phyloP scores from a whole-genome alignment of 192 early-diverging fungal species.

The Linnemannia zychae region DNA sequence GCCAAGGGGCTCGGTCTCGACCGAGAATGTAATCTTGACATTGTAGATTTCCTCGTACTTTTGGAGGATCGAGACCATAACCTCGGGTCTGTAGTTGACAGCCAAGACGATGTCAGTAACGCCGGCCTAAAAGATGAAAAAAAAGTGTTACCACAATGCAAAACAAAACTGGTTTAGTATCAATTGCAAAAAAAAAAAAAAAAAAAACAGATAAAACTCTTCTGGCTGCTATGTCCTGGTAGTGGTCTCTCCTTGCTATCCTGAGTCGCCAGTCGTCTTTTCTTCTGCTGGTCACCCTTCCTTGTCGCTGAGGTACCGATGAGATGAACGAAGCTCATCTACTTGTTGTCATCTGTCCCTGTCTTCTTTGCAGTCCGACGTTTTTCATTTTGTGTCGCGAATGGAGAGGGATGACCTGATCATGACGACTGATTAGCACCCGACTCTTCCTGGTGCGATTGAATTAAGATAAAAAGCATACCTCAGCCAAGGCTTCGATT shows the following conservation, averaged over 20 bases:
- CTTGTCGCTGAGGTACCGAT: too few species aligned
- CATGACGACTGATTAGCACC: conserved; percentile 4
- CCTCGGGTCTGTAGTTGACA: conserved; percentile 99
- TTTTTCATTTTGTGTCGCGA: background rate
- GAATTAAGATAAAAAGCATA: conserved; percentile 55
- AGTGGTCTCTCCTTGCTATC: too few species aligned
- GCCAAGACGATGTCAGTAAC: conserved; percentile 98
- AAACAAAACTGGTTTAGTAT: background rate
- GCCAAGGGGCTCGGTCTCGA: conserved; percentile 97
- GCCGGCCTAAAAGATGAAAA: conserved; percentile 77
- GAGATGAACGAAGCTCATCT: too few species aligned
- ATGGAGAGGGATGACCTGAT: background rate
- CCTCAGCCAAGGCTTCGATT: conserved; percentile 97
- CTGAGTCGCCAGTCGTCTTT: too few species aligned
- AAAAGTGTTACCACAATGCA: background rate
- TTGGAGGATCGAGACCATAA: conserved; percentile 94
- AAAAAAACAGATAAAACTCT: background rate
- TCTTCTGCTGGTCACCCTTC: too few species aligned
- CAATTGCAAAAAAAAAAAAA: conserved; percentile 5
- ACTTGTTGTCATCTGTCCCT: background rate
- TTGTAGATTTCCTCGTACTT: conserved; percentile 94
- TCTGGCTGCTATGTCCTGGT: background rate
- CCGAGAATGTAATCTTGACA: conserved; percentile 95
- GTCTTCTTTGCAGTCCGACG: background rate
- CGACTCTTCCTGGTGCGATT: background rate